phyloP scores from a whole-genome alignment of 352 stramenopile genomes.

The Halophytophthora polymorphica region DNA sequence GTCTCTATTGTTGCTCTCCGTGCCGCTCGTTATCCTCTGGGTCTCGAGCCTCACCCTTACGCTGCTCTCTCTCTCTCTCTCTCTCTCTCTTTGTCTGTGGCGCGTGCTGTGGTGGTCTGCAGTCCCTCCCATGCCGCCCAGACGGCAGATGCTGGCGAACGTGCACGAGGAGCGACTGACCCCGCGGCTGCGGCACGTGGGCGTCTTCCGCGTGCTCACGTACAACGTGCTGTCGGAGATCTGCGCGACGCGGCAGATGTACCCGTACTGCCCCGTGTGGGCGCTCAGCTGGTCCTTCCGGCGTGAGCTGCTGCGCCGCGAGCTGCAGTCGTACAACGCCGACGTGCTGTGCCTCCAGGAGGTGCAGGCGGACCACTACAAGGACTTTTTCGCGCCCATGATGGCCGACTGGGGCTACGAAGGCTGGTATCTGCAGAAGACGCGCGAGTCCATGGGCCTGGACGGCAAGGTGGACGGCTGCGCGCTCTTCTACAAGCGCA shows the following conservation, averaged over 20 bases:
- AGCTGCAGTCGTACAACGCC: conserved; percentile 90
- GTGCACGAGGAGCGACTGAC: conserved; percentile 73
- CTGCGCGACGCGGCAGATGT: conserved; percentile 91
- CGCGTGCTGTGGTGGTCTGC: conserved; percentile 19
- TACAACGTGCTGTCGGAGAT: conserved; percentile 93
- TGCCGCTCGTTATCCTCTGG: neutral
- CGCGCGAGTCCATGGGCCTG: conserved; percentile 95
- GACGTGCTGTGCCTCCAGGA: conserved; percentile 98
- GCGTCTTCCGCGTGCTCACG: conserved; percentile 81
- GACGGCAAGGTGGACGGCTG: conserved; percentile 98
- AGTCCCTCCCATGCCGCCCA: conserved; percentile 76
- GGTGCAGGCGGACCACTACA: conserved; percentile 98
- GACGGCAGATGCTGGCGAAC: conserved; percentile 80
- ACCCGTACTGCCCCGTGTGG: conserved; percentile 97
- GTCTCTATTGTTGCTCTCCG: conserved; percentile 18
- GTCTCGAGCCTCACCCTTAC: too few relatives aligned
- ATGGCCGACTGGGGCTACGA: conserved; percentile 96
- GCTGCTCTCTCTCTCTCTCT: too few relatives aligned
- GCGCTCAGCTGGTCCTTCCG: conserved; percentile 97
- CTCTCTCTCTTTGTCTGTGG: too few relatives aligned
- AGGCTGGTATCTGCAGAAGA: conserved; percentile 98
- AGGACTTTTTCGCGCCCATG: conserved; percentile 94
- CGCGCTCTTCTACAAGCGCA: conserved; percentile 97
- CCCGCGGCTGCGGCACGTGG: conserved; percentile 72
- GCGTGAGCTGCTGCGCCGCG: conserved; percentile 85